Evolutionary conservation across 2,329 filamentous ascomycete genomes (phyloP), one percentile per base, ranked within the genome.

Genomic region (Drechslerella dactyloides): DNA sequence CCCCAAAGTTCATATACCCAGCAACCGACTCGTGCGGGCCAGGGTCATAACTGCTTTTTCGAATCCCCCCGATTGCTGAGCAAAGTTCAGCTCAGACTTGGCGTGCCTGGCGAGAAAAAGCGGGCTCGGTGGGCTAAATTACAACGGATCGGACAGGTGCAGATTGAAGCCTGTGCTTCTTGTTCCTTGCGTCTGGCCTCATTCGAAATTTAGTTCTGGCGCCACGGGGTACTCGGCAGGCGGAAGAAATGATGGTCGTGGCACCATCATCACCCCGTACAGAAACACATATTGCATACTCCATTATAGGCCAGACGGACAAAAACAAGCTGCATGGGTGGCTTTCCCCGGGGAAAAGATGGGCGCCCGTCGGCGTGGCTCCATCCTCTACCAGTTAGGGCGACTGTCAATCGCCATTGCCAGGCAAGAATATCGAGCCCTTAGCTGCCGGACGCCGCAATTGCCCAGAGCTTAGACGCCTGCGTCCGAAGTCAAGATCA

Each of bases 81-180:
- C 24, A 59, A 58, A 35, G 46, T 70, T 70, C 66, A 70, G 66
- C 66, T 62, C 66, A 44, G 35, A 53, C 66, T 70, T 70, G 59
- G 66, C 66, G 66, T 44, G 17, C 59, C 59, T 63, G 54, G 59
- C 59, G 37, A 69, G 35, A 33, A 58, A 51, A 52, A 30, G 24
- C 30, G 58, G 46, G 44, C 48, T 48, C 23, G 53, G 21, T 42
- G 42, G 33, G 58, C 59, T 54, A 63, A 70, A 70, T 70, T 70
- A 40, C 66, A 53, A 70, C 54, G 59, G 58, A 63, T 69, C 58
- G 44, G 66, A 70, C 66, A 70, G 66, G 59, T 70, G 66, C 66
- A 64, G 54, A 42, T 37, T 58, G 57, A 35, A 27, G 6, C 23
- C 48, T 52, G 50, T 52, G 17, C 58, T 53, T 35, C 40, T 15